Evolutionary conservation across 1,139 yeast genomes (phyloP).

Genomic region (Pichia sp.): DNA sequence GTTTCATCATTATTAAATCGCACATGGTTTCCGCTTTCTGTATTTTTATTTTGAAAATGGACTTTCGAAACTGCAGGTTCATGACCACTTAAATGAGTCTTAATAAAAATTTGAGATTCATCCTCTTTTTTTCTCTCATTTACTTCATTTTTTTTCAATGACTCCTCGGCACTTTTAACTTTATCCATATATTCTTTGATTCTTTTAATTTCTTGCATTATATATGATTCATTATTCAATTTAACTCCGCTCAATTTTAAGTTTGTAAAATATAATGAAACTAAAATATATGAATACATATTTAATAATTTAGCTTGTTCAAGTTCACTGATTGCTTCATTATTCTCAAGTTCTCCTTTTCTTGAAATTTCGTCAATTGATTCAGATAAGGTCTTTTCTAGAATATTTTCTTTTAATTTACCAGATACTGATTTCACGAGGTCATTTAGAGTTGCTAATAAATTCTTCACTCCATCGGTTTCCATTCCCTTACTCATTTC

Average conservation of each 20-base stretch:
- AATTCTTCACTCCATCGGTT: slow-evolving; percentile 4
- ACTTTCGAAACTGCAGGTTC: slow-evolving; percentile 55
- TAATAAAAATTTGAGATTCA: slow-evolving; percentile 37
- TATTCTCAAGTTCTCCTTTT: slow-evolving; percentile 6
- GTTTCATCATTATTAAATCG: slow-evolving; percentile 2
- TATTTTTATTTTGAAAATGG: slow-evolving; percentile 42
- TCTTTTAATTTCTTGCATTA: slow-evolving; percentile 64
- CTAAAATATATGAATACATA: slow-evolving; percentile 38
- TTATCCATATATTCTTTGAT: slow-evolving; percentile 65
- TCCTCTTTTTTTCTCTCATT: slow-evolving; percentile 17
- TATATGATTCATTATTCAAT: slow-evolving; percentile 46
- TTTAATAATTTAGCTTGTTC: slow-evolving; percentile 24
- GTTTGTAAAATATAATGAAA: slow-evolving; percentile 48
- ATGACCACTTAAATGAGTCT: slow-evolving; percentile 38
- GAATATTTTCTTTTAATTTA: slow-evolving; percentile 6
- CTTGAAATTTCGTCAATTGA: slow-evolving; percentile 10
- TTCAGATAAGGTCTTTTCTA: slow-evolving; percentile 11
- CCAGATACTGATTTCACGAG: not conserved
- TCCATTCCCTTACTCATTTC: slow-evolving; percentile 1
- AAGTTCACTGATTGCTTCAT: slow-evolving; percentile 11
- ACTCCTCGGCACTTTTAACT: slow-evolving; percentile 40
- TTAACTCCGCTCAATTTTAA: slow-evolving; percentile 57
- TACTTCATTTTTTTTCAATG: slow-evolving; percentile 22
- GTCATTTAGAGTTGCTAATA: slow-evolving; percentile 1
- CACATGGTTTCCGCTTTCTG: not conserved